Evolutionary conservation across 768 basidiomycete species (phyloP).

Genomic region (Trametes meyenii): DNA sequence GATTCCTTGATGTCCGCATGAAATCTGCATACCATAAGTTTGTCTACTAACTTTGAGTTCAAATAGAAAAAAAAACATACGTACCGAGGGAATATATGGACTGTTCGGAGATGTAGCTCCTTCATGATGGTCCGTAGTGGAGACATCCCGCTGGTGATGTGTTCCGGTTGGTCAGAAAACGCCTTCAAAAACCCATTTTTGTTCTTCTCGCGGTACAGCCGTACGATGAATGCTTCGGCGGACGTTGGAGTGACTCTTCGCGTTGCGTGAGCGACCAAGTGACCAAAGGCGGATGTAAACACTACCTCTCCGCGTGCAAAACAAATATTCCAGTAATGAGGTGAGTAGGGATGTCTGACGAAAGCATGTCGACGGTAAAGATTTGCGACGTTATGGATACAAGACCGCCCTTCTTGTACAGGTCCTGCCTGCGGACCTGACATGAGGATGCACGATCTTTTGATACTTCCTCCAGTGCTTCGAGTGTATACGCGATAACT

Average conservation of each 20-base stretch:
- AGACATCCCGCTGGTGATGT: constrained; percentile 89
- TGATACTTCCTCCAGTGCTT: neutral
- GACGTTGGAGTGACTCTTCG: constrained; percentile 80
- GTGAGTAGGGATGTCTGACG: constrained; percentile 79
- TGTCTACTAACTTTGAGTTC: neutral
- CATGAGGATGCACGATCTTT: constrained; percentile 1
- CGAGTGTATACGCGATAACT: constrained; percentile 26
- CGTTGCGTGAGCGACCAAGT: neutral
- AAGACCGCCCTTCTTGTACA: constrained; percentile 88
- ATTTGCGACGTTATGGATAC: constrained; percentile 94
- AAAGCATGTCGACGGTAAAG: constrained; percentile 92
- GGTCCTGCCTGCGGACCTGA: constrained; percentile 55
- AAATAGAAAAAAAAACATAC: constrained; percentile 2
- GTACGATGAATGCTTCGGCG: constrained; percentile 90
- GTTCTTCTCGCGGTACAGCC: constrained; percentile 90
- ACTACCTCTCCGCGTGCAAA: constrained; percentile 87
- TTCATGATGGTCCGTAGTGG: constrained; percentile 93
- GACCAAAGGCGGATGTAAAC: neutral
- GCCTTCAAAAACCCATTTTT: constrained; percentile 91
- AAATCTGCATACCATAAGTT: constrained; percentile 59
- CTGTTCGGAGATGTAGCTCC: constrained; percentile 85
- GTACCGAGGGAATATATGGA: constrained; percentile 91
- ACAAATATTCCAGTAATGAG: constrained; percentile 90
- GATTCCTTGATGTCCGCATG: constrained; percentile 85
- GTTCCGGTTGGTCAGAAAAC: constrained; percentile 95